phyloP scores from a whole-genome alignment of 148 eudicot genomes.

The Spergularia bocconei region DNA sequence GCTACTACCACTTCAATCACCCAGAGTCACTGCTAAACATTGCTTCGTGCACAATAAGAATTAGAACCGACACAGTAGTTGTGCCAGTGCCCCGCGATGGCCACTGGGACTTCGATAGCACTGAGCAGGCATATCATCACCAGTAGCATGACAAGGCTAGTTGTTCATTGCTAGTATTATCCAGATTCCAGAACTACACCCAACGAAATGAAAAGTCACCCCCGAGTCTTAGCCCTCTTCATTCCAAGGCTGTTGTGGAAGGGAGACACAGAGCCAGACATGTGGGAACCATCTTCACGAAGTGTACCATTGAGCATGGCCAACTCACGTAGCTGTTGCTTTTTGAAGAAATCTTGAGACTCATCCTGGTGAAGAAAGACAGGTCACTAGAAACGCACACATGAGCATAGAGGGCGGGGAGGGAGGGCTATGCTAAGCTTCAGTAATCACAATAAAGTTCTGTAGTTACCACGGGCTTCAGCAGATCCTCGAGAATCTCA shows the following conservation, averaged over 20 bases:
- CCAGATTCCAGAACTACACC: constrained; percentile 19
- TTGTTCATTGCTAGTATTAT: constrained; percentile 22
- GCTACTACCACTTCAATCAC: constrained; percentile 19
- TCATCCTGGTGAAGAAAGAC: constrained; percentile 56
- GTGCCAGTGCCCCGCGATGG: constrained; percentile 35
- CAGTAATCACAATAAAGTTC: constrained; percentile 3
- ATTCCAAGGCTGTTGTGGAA: constrained; percentile 88
- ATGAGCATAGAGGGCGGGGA: background rate
- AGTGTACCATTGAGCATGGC: constrained; percentile 92
- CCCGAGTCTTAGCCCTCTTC: constrained; percentile 96
- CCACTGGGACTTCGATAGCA: constrained; percentile 23
- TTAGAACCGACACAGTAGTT: constrained; percentile 20
- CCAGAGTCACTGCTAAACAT: constrained; percentile 25
- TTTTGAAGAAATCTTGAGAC: constrained; percentile 88
- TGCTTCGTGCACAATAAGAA: constrained; percentile 25
- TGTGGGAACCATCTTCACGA: constrained; percentile 79
- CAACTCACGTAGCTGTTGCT: constrained; percentile 89
- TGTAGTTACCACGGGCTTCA: constrained; percentile 80
- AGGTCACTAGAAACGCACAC: background rate
- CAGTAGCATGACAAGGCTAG: constrained; percentile 19
- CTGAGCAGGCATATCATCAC: constrained; percentile 27
- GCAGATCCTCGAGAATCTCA: constrained; percentile 94
- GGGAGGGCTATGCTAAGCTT: constrained; percentile 6
- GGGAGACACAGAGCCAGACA: constrained; percentile 94
- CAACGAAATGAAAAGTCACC: constrained; percentile 19